These are phyloP conservation scores for Xylaria digitata DNA, from an alignment of 2,329 filamentous ascomycete species.

Conservation along the genomic window DNA sequence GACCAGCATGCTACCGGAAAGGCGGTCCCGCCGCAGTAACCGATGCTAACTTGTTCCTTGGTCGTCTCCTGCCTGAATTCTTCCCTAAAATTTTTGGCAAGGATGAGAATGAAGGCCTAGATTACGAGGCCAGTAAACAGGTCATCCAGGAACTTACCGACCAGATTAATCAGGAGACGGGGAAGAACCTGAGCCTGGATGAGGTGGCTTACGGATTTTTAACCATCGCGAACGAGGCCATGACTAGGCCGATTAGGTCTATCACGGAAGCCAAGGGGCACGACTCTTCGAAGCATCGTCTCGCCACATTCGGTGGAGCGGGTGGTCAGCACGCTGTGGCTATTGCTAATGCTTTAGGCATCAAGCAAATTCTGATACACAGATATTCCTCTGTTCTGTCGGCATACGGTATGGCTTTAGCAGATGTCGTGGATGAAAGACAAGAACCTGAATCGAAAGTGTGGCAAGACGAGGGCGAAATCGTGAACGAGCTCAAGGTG, in stretches of 20 bases:
- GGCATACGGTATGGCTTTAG: constrained; percentile 91
- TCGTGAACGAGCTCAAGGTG: constrained; percentile 70
- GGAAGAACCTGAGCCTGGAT: constrained; percentile 78
- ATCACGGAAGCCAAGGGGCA: constrained; percentile 93
- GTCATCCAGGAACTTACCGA: constrained; percentile 80
- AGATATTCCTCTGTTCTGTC: constrained; percentile 89
- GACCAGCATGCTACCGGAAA: constrained; percentile 91
- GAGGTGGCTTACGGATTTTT: constrained; percentile 91
- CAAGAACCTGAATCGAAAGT: constrained; percentile 79
- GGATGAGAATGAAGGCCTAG: constrained; percentile 84
- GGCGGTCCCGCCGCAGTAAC: constrained; percentile 92
- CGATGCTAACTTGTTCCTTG: constrained; percentile 88
- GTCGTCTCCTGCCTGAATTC: constrained; percentile 86
- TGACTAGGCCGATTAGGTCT: constrained; percentile 90
- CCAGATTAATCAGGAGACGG: constrained; percentile 80
- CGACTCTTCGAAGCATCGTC: constrained; percentile 87
- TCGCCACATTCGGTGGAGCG: constrained; percentile 92
- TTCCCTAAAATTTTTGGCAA: constrained; percentile 96
- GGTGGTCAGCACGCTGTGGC: constrained; percentile 94
- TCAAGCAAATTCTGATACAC: constrained; percentile 86
- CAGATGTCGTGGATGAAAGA: constrained; percentile 90
- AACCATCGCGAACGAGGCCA: constrained; percentile 89
- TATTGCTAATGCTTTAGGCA: constrained; percentile 85
- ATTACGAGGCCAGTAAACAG: constrained; percentile 78
- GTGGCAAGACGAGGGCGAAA: constrained; percentile 68